Conservation (phyloP, 2,329 filamentous ascomycete species). For the Tolypocladium inflatum region DNA sequence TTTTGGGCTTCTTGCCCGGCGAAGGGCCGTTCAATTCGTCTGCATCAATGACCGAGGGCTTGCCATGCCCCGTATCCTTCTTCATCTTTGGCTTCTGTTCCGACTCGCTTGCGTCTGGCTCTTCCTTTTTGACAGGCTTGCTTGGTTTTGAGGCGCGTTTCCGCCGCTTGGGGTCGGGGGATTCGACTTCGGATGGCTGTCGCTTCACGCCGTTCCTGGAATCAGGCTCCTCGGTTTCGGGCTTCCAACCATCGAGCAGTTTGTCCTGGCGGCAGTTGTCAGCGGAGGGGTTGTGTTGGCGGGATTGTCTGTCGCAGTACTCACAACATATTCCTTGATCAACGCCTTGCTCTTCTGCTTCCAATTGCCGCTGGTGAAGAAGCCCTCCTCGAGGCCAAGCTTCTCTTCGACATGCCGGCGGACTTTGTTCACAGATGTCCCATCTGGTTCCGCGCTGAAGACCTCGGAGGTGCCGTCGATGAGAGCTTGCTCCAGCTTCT, state of each 20-base stretch:
- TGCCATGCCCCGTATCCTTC: slow-evolving; percentile 2
- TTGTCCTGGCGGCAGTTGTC: slow-evolving; percentile 18
- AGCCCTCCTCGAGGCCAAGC: slow-evolving; percentile 37
- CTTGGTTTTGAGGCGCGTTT: slow-evolving; percentile 22
- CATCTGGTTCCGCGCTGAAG: slow-evolving; percentile 32
- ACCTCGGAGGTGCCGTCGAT: slow-evolving; percentile 35
- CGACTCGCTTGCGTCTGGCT: slow-evolving; percentile 1
- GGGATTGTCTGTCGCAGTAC: slow-evolving; percentile 13
- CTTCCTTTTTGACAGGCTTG: slow-evolving; percentile 22
- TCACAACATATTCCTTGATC: slow-evolving; percentile 46
- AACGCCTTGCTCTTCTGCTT: slow-evolving; percentile 48
- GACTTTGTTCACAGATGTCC: slow-evolving; percentile 47
- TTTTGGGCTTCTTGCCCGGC: not conserved
- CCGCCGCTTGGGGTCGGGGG: slow-evolving; percentile 28
- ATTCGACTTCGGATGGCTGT: slow-evolving; percentile 20
- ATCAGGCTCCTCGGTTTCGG: slow-evolving; percentile 17
- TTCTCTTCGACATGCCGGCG: slow-evolving; percentile 42
- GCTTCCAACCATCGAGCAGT: slow-evolving; percentile 25
- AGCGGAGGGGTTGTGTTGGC: not conserved
- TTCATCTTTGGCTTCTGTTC: slow-evolving; percentile 5
- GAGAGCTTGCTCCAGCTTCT: slow-evolving; percentile 35
- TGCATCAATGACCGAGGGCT: not conserved
- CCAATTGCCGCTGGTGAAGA: slow-evolving; percentile 42
- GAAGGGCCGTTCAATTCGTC: not conserved
- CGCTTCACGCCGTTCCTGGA: slow-evolving; percentile 22